Evolutionary conservation across 495 filamentous ascomycete species (phyloP), one percentile per base, ranked within the genome.

Genomic region (Neurospora intermedia): DNA sequence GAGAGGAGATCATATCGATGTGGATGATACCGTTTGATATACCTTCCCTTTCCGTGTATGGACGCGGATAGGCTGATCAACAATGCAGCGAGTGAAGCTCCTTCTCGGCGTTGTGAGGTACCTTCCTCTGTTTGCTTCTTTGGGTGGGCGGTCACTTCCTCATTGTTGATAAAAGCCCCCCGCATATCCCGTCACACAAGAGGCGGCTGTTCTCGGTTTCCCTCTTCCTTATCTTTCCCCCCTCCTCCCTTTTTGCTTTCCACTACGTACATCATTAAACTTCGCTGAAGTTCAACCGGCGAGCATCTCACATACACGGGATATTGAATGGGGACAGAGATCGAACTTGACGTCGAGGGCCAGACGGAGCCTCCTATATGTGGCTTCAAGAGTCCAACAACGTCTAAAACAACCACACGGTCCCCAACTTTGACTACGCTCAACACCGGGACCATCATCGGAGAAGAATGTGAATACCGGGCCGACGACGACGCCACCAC

Each of bases 301-400:
- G 46, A 54, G 46, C 2, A 54, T 27, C 27, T 27, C 27, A 31
- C 46, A 59, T 27, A 59, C 48, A 59, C 20, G 15, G 31, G 54
- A 62, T 75, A 78, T 79, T 84, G 83, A 84, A 84, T 84, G 83
- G 83, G 83, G 79, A 82, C 82, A 83, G 83, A 82, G 82, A 83
- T 79, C 76, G 81, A 82, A 72, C 75, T 77, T 78, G 78, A 77
- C 78, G 83, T 84, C 82, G 83, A 84, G 82, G 83, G 80, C 79
- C 83, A 83, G 83, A 83, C 83, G 80, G 83, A 84, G 78, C 83
- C 83, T 82, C 83, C 83, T 84, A 84, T 84, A 84, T 78, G 83
- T 82, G 81, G 80, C 80, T 76, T 80, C 69, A 81, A 76, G 75
- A 71, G 80, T 80, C 78, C 81, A 75, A 73, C 72, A 77, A 71